Conservation (phyloP, 805 yeast genomes). For the Cyberlindnera saturnus region DNA sequence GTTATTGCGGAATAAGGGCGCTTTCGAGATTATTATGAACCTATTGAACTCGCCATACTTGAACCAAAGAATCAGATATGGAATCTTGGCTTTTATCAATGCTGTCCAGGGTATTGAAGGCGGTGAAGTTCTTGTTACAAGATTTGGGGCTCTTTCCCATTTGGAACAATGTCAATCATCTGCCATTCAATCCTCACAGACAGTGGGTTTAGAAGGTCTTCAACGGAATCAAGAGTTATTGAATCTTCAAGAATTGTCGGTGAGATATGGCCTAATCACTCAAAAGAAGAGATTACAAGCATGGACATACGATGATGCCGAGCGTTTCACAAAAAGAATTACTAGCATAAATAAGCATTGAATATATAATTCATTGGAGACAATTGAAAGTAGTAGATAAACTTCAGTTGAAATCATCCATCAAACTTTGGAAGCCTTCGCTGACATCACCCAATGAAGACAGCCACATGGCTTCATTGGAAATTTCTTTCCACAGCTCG, state of each 20-base stretch:
- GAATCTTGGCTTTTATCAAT: slow-evolving; percentile 37
- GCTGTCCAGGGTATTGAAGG: slow-evolving; percentile 46
- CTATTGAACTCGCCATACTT: slow-evolving; percentile 46
- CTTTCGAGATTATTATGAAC: slow-evolving; percentile 64
- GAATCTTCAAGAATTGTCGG: slow-evolving; percentile 39
- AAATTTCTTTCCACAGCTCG: slow-evolving; percentile 71
- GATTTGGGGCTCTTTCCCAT: slow-evolving; percentile 42
- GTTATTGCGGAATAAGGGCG: slow-evolving; percentile 44
- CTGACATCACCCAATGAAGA: slow-evolving; percentile 37
- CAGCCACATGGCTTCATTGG: slow-evolving; percentile 70
- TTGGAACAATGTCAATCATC: slow-evolving; percentile 26
- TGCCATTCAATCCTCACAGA: background rate
- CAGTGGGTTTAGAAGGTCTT: background rate
- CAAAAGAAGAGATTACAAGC: slow-evolving; percentile 51
- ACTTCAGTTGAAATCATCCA: slow-evolving; percentile 15
- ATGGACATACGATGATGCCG: slow-evolving; percentile 54
- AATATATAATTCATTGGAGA: slow-evolving; percentile 1
- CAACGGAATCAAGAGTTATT: slow-evolving; percentile 27
- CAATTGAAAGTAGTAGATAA: background rate
- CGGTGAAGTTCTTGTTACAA: slow-evolving; percentile 55
- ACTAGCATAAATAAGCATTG: background rate
- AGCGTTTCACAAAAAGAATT: slow-evolving; percentile 39
- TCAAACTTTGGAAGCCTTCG: slow-evolving; percentile 30
- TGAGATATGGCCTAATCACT: slow-evolving; percentile 37
- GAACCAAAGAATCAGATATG: slow-evolving; percentile 32